Percentiles rank a stretch among this genome's conserved stretches.
These are phyloP conservation scores for Diaporthe ilicicola DNA, from an alignment of 2,329 filamentous ascomycete genomes.

Conservation along the genomic window DNA sequence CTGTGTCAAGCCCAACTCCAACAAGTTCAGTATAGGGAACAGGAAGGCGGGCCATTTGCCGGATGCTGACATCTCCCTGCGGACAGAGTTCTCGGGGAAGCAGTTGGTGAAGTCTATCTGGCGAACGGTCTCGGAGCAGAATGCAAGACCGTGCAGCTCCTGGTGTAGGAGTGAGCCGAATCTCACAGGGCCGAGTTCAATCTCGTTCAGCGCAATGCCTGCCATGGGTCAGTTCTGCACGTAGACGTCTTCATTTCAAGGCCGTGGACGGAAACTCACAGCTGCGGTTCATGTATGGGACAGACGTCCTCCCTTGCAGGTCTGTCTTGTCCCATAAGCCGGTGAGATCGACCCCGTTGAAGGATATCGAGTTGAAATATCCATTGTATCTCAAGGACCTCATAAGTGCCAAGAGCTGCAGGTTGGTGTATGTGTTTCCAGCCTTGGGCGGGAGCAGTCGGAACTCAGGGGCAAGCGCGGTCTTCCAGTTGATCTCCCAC, in stretches of 20 bases:
- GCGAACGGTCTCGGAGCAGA: constrained; percentile 63
- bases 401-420: constrained; percentile 65
- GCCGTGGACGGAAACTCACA: constrained; percentile 45
- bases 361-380: constrained; percentile 67
- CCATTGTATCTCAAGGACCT: constrained; percentile 66
- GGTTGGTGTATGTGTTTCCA: constrained; percentile 51
- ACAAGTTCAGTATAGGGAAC: constrained; percentile 53
- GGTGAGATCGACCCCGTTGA: constrained; percentile 60
- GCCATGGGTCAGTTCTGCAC: constrained; percentile 34
- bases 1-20: constrained; percentile 52
- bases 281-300: constrained; percentile 62
- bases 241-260: constrained; percentile 1
- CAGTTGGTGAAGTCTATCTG: constrained; percentile 62
- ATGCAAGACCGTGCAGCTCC: constrained; percentile 64
- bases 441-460: constrained; percentile 55
- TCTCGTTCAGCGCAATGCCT: constrained; percentile 57
- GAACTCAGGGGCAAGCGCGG: constrained; percentile 60
- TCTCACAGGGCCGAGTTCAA: constrained; percentile 57
- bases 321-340: constrained; percentile 52
- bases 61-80: constrained; percentile 26
- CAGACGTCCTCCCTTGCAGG: constrained; percentile 52
- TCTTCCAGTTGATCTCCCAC: constrained; percentile 61
- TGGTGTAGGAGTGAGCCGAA: constrained; percentile 62
- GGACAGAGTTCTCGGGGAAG: constrained; percentile 38
- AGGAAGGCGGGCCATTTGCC: constrained; percentile 41